Conservation (phyloP, 768 basidiomycete genomes). For the Russula brevipes region DNA sequence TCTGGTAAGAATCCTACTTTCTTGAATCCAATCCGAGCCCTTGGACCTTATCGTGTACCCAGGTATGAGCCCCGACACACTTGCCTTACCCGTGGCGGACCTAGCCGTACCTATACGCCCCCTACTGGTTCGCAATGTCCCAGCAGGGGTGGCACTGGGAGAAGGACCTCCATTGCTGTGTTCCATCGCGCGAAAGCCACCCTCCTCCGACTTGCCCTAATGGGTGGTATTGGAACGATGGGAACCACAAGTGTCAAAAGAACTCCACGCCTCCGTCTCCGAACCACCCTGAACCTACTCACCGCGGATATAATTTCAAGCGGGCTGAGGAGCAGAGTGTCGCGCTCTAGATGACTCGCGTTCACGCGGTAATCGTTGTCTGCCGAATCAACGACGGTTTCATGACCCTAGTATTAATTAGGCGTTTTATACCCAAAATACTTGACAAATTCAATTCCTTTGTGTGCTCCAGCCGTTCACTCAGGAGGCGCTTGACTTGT, state of each 20-base stretch:
- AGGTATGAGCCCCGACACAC: constrained; percentile 36
- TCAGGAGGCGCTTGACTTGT: no score
- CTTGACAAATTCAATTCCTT: no score
- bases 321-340: no score
- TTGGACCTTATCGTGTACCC: neutral
- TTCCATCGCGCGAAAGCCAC: constrained; percentile 42
- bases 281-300: constrained; percentile 38
- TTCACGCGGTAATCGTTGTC: no score
- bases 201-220: constrained; percentile 41
- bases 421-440: no score
- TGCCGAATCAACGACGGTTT: no score
- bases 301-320: neutral
- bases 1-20: constrained; percentile 31
- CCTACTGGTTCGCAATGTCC: constrained; percentile 46
- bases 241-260: constrained; percentile 36
- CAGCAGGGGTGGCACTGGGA: constrained; percentile 48
- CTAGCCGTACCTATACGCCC: constrained; percentile 40
- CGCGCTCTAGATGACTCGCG: no score
- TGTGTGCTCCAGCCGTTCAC: no score
- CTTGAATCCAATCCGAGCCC: neutral
- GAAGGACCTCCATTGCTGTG: constrained; percentile 45
- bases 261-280: constrained; percentile 35
- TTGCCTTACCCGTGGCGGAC: constrained; percentile 44
- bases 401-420: no score
- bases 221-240: constrained; percentile 44